A percentile compares a stretch with the other conserved stretches of the same genome.
phyloP scores from a whole-genome alignment of 768 basidiomycete genomes.

The Lactarius evosmus region DNA sequence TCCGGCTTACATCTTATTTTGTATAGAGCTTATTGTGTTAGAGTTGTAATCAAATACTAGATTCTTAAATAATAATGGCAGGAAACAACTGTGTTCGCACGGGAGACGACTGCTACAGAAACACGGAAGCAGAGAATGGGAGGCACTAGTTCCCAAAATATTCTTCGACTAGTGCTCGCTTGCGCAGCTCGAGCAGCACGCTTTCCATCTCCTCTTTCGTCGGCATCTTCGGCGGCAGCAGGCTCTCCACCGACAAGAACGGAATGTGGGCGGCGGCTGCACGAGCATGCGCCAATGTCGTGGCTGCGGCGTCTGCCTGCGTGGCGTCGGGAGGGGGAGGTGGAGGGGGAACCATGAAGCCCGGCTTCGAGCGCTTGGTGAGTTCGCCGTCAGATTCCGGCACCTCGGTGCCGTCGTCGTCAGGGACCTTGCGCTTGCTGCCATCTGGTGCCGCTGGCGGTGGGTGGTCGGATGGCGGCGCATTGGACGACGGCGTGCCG shows the following conservation, averaged over 20 bases:
- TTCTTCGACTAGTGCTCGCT: slow-evolving; percentile 80
- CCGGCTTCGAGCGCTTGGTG: slow-evolving; percentile 36
- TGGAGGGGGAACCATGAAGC: slow-evolving; percentile 18
- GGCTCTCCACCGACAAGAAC: slow-evolving; percentile 68
- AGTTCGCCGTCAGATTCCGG: slow-evolving; percentile 33
- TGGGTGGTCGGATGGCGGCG: slow-evolving; percentile 30
- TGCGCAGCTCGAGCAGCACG: slow-evolving; percentile 70
- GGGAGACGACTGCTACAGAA: neutral
- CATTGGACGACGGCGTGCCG: slow-evolving; percentile 28
- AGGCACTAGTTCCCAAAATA: slow-evolving; percentile 49
- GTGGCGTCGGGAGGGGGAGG: slow-evolving; percentile 17
- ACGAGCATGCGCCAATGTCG: slow-evolving; percentile 41
- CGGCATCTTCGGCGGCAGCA: slow-evolving; percentile 74
- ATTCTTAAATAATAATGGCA: slow-evolving; percentile 7
- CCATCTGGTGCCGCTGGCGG: slow-evolving; percentile 33
- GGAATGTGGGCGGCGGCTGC: slow-evolving; percentile 68
- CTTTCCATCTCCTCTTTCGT: slow-evolving; percentile 75
- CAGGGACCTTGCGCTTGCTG: slow-evolving; percentile 61
- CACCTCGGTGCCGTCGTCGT: slow-evolving; percentile 41
- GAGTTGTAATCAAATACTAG: neutral
- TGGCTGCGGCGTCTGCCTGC: slow-evolving; percentile 29
- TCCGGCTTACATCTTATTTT: neutral
- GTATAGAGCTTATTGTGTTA: neutral
- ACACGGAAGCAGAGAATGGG: neutral
- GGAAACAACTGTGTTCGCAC: neutral